Evolutionary conservation across 2,329 filamentous ascomycete genomes (phyloP), one percentile per base, ranked within the genome.

Genomic region (Aspergillus neoniger): DNA sequence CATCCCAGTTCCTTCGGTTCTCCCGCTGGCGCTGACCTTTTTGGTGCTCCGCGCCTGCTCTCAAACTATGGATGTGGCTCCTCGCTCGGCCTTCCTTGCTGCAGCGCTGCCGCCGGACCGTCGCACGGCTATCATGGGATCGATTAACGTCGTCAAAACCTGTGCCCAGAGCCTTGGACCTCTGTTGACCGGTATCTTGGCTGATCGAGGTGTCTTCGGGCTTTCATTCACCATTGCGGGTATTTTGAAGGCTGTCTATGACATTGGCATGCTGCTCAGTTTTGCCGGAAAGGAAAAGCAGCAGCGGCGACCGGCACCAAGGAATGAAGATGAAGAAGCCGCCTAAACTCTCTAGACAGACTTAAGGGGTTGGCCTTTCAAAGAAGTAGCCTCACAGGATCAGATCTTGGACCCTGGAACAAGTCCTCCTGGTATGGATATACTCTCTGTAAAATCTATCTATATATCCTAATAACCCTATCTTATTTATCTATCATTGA

Each of bases 111-210:
- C 85, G 9, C 82, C 88, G 0, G 78, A 81, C 2, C 89, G 92
- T 72, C 82, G 90, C 1, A 92, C 89, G 0, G 87, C 88, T 0
- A 84, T 91, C 10, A 88, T 92, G 84, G 90, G 89, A 0, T 78
- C 87, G 0, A 80, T 90, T 3, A 91, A 91, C 63, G 85, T 89
- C 0, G 83, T 88, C 28, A 91, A 90, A 74, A 91, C 88, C 0
- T 77, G 82, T 5, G 81, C 83, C 5, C 84, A 88, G 70, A 88
- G 84, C 59, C 69, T 85, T 1, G 89, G 88, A 0, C 87, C 88
- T 0, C 71, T 86, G 0, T 77, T 89, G 17, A 90, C 88, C 0
- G 90, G 89, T n/a, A 68, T 86, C 0, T 69, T 91, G 48, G 86
- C 86, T 0, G 81, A 81, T 1, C 76, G 77, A 2, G 76, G 81